Evolutionary conservation across 305 asterid species (phyloP).

Genomic region (Solanum hybrid): DNA sequence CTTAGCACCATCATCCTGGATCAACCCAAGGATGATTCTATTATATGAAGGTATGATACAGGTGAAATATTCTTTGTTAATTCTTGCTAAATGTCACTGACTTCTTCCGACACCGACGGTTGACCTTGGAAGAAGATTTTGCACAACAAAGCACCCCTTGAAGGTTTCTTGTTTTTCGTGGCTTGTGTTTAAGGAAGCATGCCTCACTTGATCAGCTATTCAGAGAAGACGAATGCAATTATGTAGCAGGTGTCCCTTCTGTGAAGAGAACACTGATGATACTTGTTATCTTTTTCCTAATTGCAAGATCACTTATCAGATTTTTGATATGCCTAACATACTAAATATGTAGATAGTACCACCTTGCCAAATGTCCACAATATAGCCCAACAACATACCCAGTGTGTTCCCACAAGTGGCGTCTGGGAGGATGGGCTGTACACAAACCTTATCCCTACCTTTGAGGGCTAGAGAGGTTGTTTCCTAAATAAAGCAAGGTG

Average conservation of each 20-base stretch:
- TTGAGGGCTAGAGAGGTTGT: background rate
- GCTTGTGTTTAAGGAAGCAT: background rate
- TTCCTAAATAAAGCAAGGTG: background rate
- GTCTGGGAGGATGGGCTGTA: background rate
- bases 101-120: background rate
- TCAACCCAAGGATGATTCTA: background rate
- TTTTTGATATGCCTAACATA: background rate
- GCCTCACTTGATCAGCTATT: background rate
- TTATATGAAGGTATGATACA: background rate
- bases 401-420: background rate
- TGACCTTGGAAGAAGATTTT: background rate
- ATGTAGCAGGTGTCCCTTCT: background rate
- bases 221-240: background rate
- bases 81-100: background rate
- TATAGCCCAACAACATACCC: background rate
- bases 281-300: background rate
- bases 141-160: background rate
- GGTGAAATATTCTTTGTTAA: background rate
- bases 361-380: background rate
- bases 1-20: background rate
- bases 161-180: background rate
- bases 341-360: background rate
- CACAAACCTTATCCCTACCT: background rate
- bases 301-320: background rate
- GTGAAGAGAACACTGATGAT: background rate